Base-by-base conservation (phyloP, 768 basidiomycete species). In the Lyophyllum semitale region DNA sequence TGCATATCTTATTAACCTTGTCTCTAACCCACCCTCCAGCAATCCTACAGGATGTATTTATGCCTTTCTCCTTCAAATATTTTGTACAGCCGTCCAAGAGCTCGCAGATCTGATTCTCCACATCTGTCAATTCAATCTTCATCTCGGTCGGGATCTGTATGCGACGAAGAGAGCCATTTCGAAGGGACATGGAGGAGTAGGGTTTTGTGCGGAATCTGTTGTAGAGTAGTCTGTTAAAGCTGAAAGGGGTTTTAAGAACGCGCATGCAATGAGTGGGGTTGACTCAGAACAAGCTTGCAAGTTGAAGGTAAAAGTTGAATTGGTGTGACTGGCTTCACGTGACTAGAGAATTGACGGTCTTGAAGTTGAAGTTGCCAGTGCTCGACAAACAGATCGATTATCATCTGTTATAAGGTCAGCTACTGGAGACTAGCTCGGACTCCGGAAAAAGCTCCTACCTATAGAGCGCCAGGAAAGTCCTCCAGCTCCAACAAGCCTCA, bases 21-120 rank as follows among this genome's bases (percentile, higher is more conserved):
- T 99, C 97, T 65, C 97, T 79, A 42, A 98, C 97, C 97, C 97
- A 99, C 18, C 97, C 97, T 17, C 97, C 97, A 11, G 95, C 97
- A 44, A 99, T 91, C 61, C 97, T 82, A 68, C 96, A 96, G 1
- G 83, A 79, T 0, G 84, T 86, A 4, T 71, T 69, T 20, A 84
- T 76, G 9, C 77, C 79, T 48, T 83, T 77, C 30, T 80, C 68
- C 53, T 77, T 79, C 60, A 88, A 73, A 60, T 81, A 73, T 13
- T 68, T 71, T 6, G 87, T 83, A 67, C 90, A 97, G 54, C 87
- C 85, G 66, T 95, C 87, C 50, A 98, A 79, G n/a, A 95, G 77
- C 2, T 73, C 66, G 71, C 91, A 94, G 40, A 98, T 77, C 27
- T 73, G 73, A 52, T 79, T 74, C 72, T 98, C 95, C 2, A 76